Evolutionary conservation across 2,329 filamentous ascomycete genomes (phyloP).

Genomic region (Aspergillus jensenii): DNA sequence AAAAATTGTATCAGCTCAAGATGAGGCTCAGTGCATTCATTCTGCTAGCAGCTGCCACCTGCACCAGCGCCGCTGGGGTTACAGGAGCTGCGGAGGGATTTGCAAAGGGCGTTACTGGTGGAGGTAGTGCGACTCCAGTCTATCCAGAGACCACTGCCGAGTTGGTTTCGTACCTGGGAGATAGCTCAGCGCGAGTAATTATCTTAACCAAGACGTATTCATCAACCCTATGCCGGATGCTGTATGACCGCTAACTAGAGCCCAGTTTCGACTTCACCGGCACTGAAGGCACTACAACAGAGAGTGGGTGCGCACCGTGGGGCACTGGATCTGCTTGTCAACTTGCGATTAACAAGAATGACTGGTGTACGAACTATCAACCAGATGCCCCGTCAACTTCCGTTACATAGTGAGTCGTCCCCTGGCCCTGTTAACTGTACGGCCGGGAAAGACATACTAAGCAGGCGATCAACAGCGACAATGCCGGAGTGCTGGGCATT

Average conservation of each 20-base stretch:
- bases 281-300: constrained; percentile 43
- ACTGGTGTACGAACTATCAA: constrained; percentile 62
- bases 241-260: no score
- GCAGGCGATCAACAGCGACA: constrained; percentile 37
- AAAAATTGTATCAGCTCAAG: no score
- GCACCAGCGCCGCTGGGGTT: constrained; percentile 17
- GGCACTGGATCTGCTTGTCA: constrained; percentile 57
- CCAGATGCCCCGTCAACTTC: constrained; percentile 48
- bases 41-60: no score
- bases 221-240: no score
- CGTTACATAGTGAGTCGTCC: not conserved
- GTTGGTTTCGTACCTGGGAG: constrained; percentile 60
- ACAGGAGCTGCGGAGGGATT: constrained; percentile 48
- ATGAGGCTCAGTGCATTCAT: no score
- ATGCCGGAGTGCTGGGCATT: constrained; percentile 52
- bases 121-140: constrained; percentile 55
- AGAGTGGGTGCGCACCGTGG: constrained; percentile 57
- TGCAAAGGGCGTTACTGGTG: constrained; percentile 60
- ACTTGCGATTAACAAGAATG: constrained; percentile 59
- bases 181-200: constrained; percentile 56
- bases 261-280: constrained; percentile 20
- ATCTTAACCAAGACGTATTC: constrained; percentile 38
- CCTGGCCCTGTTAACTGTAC: constrained; percentile 16
- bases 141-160: constrained; percentile 57
- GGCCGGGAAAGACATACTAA: no score